Percentiles rank a stretch among this genome's conserved stretches.
Evolutionary conservation across 192 early-diverging fungal species (phyloP).

Genomic region (Linnemannia exigua): DNA sequence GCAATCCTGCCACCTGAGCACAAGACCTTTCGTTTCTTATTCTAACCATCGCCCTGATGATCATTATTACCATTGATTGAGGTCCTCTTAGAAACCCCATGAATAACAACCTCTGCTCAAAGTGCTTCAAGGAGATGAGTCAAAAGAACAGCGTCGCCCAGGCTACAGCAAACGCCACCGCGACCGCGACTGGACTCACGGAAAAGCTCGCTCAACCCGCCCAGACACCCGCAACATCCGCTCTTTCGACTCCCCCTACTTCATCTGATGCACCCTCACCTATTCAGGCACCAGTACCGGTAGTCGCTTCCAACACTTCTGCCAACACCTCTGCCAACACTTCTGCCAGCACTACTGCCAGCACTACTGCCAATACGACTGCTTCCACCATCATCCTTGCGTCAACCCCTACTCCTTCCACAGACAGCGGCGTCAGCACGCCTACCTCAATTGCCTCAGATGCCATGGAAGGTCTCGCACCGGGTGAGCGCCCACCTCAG

Average conservation of each 20-base stretch:
- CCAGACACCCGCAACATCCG: conserved; percentile 2
- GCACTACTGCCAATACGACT: conserved; percentile 10
- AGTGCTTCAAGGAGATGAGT: conserved; percentile 78
- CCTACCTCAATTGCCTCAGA: conserved; percentile 51
- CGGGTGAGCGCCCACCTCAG: conserved; percentile 66
- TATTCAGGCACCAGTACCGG: conserved; percentile 9
- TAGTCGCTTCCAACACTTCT: background rate
- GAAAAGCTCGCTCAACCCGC: conserved; percentile 31
- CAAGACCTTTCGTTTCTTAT: background rate
- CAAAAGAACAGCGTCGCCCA: conserved; percentile 53
- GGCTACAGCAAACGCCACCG: background rate
- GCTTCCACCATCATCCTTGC: conserved; percentile 11
- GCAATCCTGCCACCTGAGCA: background rate
- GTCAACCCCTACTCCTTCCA: conserved; percentile 30
- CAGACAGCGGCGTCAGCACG: conserved; percentile 33
- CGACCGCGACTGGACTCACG: conserved; percentile 24
- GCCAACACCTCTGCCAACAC: conserved; percentile 15
- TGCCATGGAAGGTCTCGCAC: conserved; percentile 47
- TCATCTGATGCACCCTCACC: conserved; percentile 15
- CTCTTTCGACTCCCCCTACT: conserved; percentile 9
- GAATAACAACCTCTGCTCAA: conserved; percentile 83
- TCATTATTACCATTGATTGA: background rate
- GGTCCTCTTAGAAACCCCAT: conserved; percentile 64
- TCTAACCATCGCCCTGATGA: background rate
- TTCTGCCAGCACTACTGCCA: conserved; percentile 6